Evolutionary conservation across 768 basidiomycete genomes (phyloP).

Genomic region (Zangia roseola): DNA sequence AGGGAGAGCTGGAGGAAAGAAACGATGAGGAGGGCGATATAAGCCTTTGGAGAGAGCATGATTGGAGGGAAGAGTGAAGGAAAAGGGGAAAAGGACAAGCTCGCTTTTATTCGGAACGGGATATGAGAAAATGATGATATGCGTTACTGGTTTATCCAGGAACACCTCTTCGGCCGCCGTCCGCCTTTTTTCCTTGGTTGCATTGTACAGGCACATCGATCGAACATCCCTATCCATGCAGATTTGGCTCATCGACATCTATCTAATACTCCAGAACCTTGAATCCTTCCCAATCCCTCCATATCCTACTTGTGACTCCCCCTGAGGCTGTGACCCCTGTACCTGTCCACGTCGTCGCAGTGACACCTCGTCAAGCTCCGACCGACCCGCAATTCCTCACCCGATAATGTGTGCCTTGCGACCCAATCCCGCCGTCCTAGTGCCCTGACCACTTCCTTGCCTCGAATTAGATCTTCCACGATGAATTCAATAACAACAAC

Average conservation of each 20-base stretch:
- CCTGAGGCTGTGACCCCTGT: no score
- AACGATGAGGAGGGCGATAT: constrained; percentile 20
- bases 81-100: background rate
- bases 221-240: background rate
- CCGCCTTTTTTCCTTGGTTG: constrained; percentile 22
- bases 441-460: no score
- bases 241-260: constrained; percentile 5
- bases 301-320: no score
- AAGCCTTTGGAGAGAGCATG: constrained; percentile 23
- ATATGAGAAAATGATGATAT: no score
- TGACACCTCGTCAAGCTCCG: no score
- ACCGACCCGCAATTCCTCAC: no score
- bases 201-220: no score
- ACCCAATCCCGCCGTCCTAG: no score
- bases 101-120: background rate
- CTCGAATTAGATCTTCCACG: background rate
- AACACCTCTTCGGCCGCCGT: constrained; percentile 27
- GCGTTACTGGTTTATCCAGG: constrained; percentile 23
- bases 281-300: no score
- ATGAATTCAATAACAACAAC: background rate
- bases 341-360: no score
- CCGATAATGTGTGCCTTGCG: no score
- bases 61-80: background rate
- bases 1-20: constrained; percentile 22
- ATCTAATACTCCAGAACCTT: no score